phyloP scores from a whole-genome alignment of 805 yeast species.

The Novakomyces olei region DNA sequence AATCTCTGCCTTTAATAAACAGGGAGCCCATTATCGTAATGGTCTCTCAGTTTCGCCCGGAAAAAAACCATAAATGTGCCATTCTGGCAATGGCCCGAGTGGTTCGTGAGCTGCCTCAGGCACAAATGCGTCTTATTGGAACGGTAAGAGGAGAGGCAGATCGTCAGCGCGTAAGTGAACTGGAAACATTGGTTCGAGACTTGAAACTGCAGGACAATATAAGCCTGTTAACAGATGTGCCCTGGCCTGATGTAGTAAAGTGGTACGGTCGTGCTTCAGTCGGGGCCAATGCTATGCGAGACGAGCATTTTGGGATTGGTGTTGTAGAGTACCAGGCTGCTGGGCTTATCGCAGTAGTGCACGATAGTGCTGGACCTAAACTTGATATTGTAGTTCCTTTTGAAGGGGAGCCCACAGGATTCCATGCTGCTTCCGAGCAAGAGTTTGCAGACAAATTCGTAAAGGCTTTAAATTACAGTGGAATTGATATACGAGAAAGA shows the following conservation, averaged over 20 bases:
- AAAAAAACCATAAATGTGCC: constrained; percentile 64
- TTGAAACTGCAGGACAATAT: constrained; percentile 23
- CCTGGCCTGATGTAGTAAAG: constrained; percentile 37
- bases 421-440: constrained; percentile 43
- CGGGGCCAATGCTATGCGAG: constrained; percentile 97
- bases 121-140: constrained; percentile 51
- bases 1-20: constrained; percentile 7
- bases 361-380: constrained; percentile 89
- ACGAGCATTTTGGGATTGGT: constrained; percentile 95
- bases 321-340: constrained; percentile 79
- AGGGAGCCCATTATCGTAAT: constrained; percentile 23
- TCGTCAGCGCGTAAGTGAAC: constrained; percentile 29
- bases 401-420: constrained; percentile 41
- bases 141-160: constrained; percentile 58
- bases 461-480: constrained; percentile 18
- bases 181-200: constrained; percentile 25
- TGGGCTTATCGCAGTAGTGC: constrained; percentile 73
- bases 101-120: constrained; percentile 14
- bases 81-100: constrained; percentile 41
- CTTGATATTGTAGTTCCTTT: constrained; percentile 51
- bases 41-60: constrained; percentile 87
- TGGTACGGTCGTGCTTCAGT: constrained; percentile 35
- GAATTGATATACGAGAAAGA: constrained; percentile 22
- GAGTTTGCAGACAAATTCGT: constrained; percentile 53
- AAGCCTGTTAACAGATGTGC: constrained; percentile 48